A percentile compares a stretch with the other conserved stretches of the same genome.
phyloP scores from a whole-genome alignment of 768 basidiomycete species.

The Dendrothele bispora region DNA sequence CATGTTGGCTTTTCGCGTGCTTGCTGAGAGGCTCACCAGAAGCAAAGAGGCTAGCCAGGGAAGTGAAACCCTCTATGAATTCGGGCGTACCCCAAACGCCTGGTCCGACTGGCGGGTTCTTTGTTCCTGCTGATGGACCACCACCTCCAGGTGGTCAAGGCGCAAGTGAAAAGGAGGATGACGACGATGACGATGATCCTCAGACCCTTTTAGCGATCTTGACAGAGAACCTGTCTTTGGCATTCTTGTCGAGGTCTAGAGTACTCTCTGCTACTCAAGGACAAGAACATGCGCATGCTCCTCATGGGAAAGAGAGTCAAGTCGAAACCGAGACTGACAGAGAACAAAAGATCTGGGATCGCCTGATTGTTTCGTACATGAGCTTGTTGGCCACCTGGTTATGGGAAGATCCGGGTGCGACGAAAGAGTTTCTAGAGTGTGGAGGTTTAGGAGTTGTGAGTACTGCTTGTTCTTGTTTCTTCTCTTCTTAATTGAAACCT shows the following conservation, averaged over 20 bases:
- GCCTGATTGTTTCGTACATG: slow-evolving; percentile 84
- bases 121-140: slow-evolving; percentile 74
- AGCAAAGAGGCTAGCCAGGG: slow-evolving; percentile 63
- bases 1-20: slow-evolving; percentile 78
- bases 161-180: slow-evolving; percentile 28
- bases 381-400: slow-evolving; percentile 88
- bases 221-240: slow-evolving; percentile 86
- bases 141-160: too few species aligned
- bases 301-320: too few species aligned
- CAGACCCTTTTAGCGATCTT: slow-evolving; percentile 82
- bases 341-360: slow-evolving; percentile 87
- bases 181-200: slow-evolving; percentile 61
- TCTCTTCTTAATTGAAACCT: slow-evolving; percentile 1
- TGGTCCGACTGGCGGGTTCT: slow-evolving; percentile 47
- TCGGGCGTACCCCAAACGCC: slow-evolving; percentile 27
- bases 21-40: slow-evolving; percentile 68
- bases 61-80: slow-evolving; percentile 54
- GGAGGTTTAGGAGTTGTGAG: slow-evolving; percentile 89
- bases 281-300: too few species aligned
- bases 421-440: slow-evolving; percentile 86
- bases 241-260: slow-evolving; percentile 74
- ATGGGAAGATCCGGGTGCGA: slow-evolving; percentile 91
- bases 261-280: too few species aligned
- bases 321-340: too few species aligned
- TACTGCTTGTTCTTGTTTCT: slow-evolving; percentile 15